Evolutionary conservation across 192 early-diverging fungal species (phyloP), one percentile per base, ranked within the genome.

Genomic region (Coemansia asiatica): DNA sequence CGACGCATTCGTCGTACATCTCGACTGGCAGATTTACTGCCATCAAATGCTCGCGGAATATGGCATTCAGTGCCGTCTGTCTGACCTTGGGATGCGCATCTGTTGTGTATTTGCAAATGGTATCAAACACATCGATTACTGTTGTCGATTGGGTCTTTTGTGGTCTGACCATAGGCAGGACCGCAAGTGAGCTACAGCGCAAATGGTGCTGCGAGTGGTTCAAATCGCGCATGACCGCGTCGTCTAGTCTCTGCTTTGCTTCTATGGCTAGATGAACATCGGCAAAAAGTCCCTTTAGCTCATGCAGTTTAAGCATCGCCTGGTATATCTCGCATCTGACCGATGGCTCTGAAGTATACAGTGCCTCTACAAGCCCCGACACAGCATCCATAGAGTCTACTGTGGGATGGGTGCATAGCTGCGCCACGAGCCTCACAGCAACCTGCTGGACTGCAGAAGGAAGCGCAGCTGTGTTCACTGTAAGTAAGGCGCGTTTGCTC

Each of bases 1-100:
- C 68, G 21, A 90, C 87, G 23, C 84, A 85, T 5, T 87, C 81
- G 49, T 82, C 76, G 64, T 92, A 92, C 69, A 88, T 78, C 13
- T 72, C 69, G 2, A 70, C 73, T 1, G 72, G 62, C 53, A 82
- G 57, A 19, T 1, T 28, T 0, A 18, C 46, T 18, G 70, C 63
- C 51, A 67, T 33, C 74, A 69, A 67, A 55, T 81, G 72, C 56
- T 75, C 66, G 50, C 62, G 73, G 21, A 69, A 60, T 15, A 81
- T 57, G 19, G 57, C 66, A 12, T 27, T 4, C 27, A 81, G 56
- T 22, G 74, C 79, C 10, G 69, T 53, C 58, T 76, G 74, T 19
- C 79, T 48, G 23, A 73, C 79, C 54, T 76, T 76, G 4, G 79
- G 70, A 19, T 81, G 79, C n/a, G 79, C 38, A 23, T 81, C 74